Evolutionary conservation across 768 basidiomycete genomes (phyloP), one percentile per base, ranked within the genome.

Genomic region (Phlebiopsis flavidoalba): DNA sequence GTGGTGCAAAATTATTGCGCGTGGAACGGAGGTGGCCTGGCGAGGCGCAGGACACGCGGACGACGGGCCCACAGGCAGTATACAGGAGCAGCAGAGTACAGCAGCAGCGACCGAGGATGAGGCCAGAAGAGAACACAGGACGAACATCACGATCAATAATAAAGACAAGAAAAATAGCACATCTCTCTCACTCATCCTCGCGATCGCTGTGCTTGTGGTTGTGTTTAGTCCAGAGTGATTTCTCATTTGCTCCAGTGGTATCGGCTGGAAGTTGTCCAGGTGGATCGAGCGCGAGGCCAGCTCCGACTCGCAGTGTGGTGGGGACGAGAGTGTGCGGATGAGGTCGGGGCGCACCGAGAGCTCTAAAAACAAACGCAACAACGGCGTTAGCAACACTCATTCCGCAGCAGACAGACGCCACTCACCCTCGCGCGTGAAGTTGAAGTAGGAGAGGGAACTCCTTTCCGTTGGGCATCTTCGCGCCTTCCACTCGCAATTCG

Each of bases 341-440:
- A 99, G 77, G 72, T 98, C 97, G 57, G 97, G 96, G 64, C 95
- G 88, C 69, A 97, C 89, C 58, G 96, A 98, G 46, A 99, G 84
- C 77, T 99, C 97, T 95, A 37, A 21, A 35, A 22, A 45, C 40
- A 33, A 31, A 21, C 53, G 78, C 19, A 43, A 50, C 37, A 19
- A 53, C 61, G 37, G 53, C 31, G 58, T 63, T 15, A 64, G 58
- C 52, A 5, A 33, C 33, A 2, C 10, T 19, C 56, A 53, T 31
- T 31, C 40, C 40, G 26, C n/a, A 43, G 33, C n/a, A 40, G 49
- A 61, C 33, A 63, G 53, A 53, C 26, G 10, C 24, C 37, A 77
- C 92, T 76, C 66, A 95, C 95, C 94, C 79, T 97, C 96, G 64
- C 91, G 87, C 59, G 95, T 93, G 72, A 97, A 98, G 79, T 99